Conservation (phyloP, 148 eudicot genomes). For the Amaranthus cruentus region DNA sequence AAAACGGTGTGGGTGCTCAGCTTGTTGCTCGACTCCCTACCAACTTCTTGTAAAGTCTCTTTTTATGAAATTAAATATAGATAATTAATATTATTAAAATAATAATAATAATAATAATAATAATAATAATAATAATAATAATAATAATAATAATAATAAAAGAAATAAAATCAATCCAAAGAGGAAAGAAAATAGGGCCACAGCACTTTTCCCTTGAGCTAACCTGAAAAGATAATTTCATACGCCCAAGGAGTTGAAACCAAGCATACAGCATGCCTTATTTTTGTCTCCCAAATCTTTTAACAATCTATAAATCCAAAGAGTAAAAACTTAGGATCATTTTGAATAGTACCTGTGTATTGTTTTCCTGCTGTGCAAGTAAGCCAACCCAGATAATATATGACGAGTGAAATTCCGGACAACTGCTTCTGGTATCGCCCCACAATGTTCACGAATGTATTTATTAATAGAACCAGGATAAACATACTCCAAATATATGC, state of each 20-base stretch:
- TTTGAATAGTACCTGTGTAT: constrained; percentile 65
- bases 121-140: too few species aligned
- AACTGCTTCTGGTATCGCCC: constrained; percentile 81
- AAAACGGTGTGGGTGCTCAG: too few species aligned
- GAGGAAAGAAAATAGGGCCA: neutral
- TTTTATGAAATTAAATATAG: too few species aligned
- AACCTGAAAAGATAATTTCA: neutral
- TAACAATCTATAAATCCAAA: neutral
- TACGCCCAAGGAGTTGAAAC: neutral
- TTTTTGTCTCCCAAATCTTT: neutral
- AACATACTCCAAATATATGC: constrained; percentile 85
- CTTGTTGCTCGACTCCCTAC: too few species aligned
- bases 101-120: too few species aligned
- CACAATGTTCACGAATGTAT: constrained; percentile 80
- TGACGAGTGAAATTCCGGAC: constrained; percentile 95
- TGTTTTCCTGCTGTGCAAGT: constrained; percentile 85
- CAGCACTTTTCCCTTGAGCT: neutral
- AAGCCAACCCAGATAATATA: constrained; percentile 86
- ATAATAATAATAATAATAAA: too few species aligned
- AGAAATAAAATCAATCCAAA: too few species aligned
- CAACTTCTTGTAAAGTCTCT: too few species aligned
- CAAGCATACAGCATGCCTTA: neutral
- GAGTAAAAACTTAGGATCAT: neutral
- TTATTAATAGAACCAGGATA: constrained; percentile 92
- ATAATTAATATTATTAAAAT: too few species aligned